Conservation (phyloP, 1,284 basidiomycete species). For the Boletus smithii region DNA sequence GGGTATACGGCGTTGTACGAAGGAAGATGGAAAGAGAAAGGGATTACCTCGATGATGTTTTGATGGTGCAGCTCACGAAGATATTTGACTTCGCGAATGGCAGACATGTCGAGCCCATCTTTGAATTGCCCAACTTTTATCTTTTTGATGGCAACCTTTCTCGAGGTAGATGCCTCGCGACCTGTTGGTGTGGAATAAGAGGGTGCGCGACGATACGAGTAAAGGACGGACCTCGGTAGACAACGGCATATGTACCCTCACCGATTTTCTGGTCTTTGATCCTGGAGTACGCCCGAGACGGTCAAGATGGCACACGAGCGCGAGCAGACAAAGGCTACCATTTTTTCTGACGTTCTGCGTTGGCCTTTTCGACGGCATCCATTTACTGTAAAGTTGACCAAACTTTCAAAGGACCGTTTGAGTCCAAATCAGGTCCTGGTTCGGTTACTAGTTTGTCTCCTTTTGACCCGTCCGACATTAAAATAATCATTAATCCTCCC, state of each 20-base stretch:
- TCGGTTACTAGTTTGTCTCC: too few species aligned
- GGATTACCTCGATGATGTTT: slow-evolving; percentile 85
- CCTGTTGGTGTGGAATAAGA: slow-evolving; percentile 48
- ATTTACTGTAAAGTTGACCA: too few species aligned
- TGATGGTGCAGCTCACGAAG: slow-evolving; percentile 91
- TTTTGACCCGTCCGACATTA: too few species aligned
- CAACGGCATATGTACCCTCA: slow-evolving; percentile 97
- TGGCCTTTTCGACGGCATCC: slow-evolving; percentile 77
- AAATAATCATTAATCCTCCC: too few species aligned
- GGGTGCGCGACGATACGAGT: not conserved
- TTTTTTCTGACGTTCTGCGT: slow-evolving; percentile 62
- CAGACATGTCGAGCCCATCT: slow-evolving; percentile 98
- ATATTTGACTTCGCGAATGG: slow-evolving; percentile 97
- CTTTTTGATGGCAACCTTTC: slow-evolving; percentile 96
- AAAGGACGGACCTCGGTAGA: slow-evolving; percentile 76
- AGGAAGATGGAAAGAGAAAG: too few species aligned
- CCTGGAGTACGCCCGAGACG: slow-evolving; percentile 41
- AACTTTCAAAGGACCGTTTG: too few species aligned
- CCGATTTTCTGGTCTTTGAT: slow-evolving; percentile 88
- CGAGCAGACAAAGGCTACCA: slow-evolving; percentile 44
- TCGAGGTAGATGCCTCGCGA: slow-evolving; percentile 63
- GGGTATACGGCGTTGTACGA: not conserved
- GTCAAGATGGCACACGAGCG: slow-evolving; percentile 11
- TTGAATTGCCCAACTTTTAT: slow-evolving; percentile 97
- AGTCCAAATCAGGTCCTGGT: too few species aligned